Evolutionary conservation across 208 protist genomes (phyloP), one percentile per base, ranked within the genome.

Genomic region (Acanthamoeba healyi): DNA sequence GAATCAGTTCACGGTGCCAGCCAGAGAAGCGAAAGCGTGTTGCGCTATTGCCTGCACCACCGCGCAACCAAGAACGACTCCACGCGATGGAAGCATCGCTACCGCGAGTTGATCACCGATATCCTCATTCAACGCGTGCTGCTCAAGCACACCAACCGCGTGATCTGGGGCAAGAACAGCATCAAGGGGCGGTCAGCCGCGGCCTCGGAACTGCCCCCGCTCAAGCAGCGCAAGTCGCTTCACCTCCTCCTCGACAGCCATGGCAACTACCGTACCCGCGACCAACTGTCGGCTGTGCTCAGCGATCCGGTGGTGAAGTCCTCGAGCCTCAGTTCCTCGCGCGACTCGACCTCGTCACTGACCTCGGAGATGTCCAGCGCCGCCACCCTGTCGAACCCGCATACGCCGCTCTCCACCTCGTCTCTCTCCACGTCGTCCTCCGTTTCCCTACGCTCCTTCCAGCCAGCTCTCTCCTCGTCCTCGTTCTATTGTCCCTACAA

Each of bases 101-200:
- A 84, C 44, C 74, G 74, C 15, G 74, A 84, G 74, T 14, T 84
- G 7, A 84, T 84, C 42, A 84, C 74, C 24, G 74, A 84, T 42
- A 58, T 58, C 44, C 74, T 84, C 74, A 84, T 84, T 42, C 74
- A 84, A 42, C 74, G 74, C 14, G 74, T 84, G 38, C 74, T 84
- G 38, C 74, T 84, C 74, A 84, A 84, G 74, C 74, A 84, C 44
- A 84, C 74, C 26, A 84, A 84, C 74, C 74, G 74, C 38, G 74
- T 84, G 42, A 84, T 84, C 74, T 84, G 74, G 74, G 74, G 74
- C 44, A 84, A 84, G 74, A 84, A 84, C 44, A 84, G 74, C 74
- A 84, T 84, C 74, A 84, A 56, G 74, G 74, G 74, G 26, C 74
- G 44, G 5, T 84, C 74, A 12, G 74, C 42, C 38, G 44, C 74